Evolutionary conservation across 2,329 filamentous ascomycete species (phyloP).

Genomic region (Cercospora citrullina): DNA sequence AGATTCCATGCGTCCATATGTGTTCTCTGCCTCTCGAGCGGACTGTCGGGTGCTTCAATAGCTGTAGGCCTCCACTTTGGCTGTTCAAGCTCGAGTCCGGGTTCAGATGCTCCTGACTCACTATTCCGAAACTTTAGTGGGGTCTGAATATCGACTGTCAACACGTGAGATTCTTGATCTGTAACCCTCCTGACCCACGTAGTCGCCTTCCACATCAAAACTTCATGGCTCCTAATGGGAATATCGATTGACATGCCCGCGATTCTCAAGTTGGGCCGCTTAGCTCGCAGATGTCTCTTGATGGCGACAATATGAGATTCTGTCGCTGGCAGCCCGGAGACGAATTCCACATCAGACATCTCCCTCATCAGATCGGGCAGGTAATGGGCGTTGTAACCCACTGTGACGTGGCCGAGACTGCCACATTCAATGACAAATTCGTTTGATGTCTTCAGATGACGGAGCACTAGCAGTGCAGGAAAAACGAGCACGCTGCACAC

Average conservation of each 20-base stretch:
- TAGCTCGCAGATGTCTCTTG: not conserved
- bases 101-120: not conserved
- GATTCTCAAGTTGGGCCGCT: not conserved
- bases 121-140: not conserved
- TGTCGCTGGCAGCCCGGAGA: not conserved
- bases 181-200: not conserved
- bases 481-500: not conserved
- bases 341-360: not conserved
- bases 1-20: not conserved
- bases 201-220: not conserved
- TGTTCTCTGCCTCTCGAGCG: not conserved
- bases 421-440: conserved; percentile 1
- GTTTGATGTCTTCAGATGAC: not conserved
- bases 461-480: not conserved
- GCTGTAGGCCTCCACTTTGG: not conserved
- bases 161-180: not conserved
- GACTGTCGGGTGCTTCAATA: not conserved
- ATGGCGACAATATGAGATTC: not conserved
- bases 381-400: not conserved
- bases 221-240: not conserved
- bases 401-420: not conserved
- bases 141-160: not conserved
- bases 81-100: not conserved
- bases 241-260: not conserved
- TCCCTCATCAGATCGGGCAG: not conserved